Evolutionary conservation across 1,139 yeast genomes (phyloP).

Genomic region (Hemisphaericaspora subhashii): DNA sequence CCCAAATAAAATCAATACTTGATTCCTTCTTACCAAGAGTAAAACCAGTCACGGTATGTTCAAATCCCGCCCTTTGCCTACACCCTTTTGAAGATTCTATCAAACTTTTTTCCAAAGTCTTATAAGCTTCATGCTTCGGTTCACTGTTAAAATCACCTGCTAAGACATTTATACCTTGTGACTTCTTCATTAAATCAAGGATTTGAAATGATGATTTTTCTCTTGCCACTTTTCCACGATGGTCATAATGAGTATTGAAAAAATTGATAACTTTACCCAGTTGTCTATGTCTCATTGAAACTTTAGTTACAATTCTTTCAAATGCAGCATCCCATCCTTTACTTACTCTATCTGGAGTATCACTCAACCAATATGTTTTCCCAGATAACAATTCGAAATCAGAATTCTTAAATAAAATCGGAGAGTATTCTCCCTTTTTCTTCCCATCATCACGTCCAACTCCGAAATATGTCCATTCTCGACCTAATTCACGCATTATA

Average conservation of each 20-base stretch:
- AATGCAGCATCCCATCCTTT: constrained; percentile 43
- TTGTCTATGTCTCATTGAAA: constrained; percentile 19
- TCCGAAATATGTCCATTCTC: constrained; percentile 40
- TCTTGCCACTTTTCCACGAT: constrained; percentile 41
- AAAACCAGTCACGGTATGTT: constrained; percentile 43
- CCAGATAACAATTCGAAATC: constrained; percentile 30
- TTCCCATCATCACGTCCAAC: constrained; percentile 50
- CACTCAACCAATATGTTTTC: constrained; percentile 43
- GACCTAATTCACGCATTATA: constrained; percentile 21
- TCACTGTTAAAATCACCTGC: constrained; percentile 49
- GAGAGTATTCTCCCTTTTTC: constrained; percentile 43
- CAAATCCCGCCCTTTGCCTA: constrained; percentile 27
- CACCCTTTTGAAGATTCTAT: constrained; percentile 31
- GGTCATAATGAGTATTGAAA: constrained; percentile 49
- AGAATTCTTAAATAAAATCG: constrained; percentile 36
- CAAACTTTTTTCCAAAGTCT: constrained; percentile 26
- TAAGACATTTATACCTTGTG: constrained; percentile 27
- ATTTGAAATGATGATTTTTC: constrained; percentile 29
- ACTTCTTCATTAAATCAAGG: constrained; percentile 29
- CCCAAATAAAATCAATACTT: constrained; percentile 33
- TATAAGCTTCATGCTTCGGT: constrained; percentile 41
- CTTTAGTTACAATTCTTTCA: constrained; percentile 40
- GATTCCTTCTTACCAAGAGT: constrained; percentile 21
- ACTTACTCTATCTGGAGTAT: constrained; percentile 39
- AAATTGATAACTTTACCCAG: constrained; percentile 26